These are phyloP conservation scores for Asclepias syriaca DNA, from an alignment of 257 asterid species.

Conservation along the genomic window DNA sequence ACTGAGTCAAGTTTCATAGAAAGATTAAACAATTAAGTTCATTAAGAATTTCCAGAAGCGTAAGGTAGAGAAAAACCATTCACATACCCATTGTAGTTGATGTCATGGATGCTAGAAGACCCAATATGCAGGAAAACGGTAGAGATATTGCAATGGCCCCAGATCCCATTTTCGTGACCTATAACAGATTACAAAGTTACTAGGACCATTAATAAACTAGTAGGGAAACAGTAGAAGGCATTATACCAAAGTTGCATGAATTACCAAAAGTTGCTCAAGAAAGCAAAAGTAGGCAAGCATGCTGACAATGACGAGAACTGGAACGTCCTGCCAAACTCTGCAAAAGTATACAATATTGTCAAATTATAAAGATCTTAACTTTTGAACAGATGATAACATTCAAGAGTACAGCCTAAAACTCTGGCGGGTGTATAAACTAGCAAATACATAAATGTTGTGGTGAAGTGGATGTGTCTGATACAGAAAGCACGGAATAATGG, in stretches of 20 bases:
- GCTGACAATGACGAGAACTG: constrained; percentile 85
- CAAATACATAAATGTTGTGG: neutral
- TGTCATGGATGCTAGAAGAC: constrained; percentile 95
- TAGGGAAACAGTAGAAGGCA: neutral
- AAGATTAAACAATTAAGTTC: constrained; percentile 12
- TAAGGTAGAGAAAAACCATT: no score
- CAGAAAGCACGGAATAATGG: neutral
- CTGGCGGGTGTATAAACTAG: neutral
- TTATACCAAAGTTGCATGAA: constrained; percentile 13
- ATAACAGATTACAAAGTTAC: constrained; percentile 12
- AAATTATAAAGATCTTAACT: constrained; percentile 3
- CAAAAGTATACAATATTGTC: constrained; percentile 10
- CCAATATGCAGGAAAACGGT: constrained; percentile 91
- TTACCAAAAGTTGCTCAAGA: constrained; percentile 94
- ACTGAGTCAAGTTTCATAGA: constrained; percentile 33
- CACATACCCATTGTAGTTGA: constrained; percentile 86
- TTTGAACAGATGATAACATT: neutral
- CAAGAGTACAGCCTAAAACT: neutral
- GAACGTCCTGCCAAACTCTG: constrained; percentile 97
- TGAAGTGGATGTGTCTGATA: neutral
- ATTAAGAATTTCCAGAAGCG: neutral
- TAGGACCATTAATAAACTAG: constrained; percentile 2
- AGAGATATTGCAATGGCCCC: constrained; percentile 90
- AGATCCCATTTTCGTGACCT: constrained; percentile 76
- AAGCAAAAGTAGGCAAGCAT: constrained; percentile 96